phyloP scores from a whole-genome alignment of 805 yeast genomes.

The Candida methanosorbosa region DNA sequence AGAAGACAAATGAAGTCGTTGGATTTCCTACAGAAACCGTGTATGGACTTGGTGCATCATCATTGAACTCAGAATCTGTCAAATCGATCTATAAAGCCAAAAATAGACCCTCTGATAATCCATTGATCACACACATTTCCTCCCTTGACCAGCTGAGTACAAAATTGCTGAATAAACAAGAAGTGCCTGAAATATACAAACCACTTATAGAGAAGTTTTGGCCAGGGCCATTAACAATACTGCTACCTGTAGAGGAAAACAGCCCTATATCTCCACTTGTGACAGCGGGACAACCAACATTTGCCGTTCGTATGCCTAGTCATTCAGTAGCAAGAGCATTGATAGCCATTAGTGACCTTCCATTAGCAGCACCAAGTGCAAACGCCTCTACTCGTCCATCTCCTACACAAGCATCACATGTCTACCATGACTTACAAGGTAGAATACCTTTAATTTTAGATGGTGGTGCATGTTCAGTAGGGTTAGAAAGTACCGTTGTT shows the following conservation, averaged over 20 bases:
- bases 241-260: constrained; percentile 50
- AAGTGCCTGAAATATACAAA: constrained; percentile 61
- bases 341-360: constrained; percentile 75
- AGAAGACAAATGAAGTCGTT: constrained; percentile 49
- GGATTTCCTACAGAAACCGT: constrained; percentile 98
- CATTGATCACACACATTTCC: constrained; percentile 83
- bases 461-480: constrained; percentile 85
- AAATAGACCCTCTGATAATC: constrained; percentile 92
- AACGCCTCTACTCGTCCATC: constrained; percentile 94
- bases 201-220: constrained; percentile 64
- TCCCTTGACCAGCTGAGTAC: constrained; percentile 64
- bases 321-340: constrained; percentile 88
- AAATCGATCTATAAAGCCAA: constrained; percentile 76
- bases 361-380: constrained; percentile 97
- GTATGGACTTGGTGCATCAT: constrained; percentile 90
- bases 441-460: constrained; percentile 79
- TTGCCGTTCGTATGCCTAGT: constrained; percentile 85
- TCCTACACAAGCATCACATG: constrained; percentile 86
- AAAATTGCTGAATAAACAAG: constrained; percentile 36
- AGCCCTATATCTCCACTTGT: constrained; percentile 61
- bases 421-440: constrained; percentile 68
- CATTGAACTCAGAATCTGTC: constrained; percentile 66
- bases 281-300: constrained; percentile 82
- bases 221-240: constrained; percentile 94
- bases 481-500: constrained; percentile 89